A percentile compares a stretch with the other conserved stretches of the same genome.
Conservation (phyloP, 2,329 filamentous ascomycete species). For the Calonectria pseudoturangicola region DNA sequence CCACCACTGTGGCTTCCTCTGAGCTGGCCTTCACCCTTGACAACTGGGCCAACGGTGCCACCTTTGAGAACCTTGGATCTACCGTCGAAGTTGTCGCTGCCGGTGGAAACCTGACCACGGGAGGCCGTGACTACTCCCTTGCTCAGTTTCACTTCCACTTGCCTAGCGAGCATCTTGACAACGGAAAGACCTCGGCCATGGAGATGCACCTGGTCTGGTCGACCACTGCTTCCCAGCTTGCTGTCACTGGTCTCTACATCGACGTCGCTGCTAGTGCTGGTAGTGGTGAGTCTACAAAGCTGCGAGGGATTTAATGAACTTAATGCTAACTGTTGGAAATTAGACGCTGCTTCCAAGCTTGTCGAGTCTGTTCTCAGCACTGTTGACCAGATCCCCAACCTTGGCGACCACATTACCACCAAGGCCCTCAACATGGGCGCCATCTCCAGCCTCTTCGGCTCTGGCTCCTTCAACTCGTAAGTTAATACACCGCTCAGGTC, state of each 20-base stretch:
- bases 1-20: constrained; percentile 54
- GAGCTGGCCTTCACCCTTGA: constrained; percentile 61
- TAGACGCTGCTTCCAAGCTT: constrained; percentile 50
- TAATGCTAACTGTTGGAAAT: not conserved
- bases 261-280: constrained; percentile 45
- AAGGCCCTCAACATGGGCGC: constrained; percentile 57
- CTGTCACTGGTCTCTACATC: constrained; percentile 56
- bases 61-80: constrained; percentile 71
- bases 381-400: constrained; percentile 61
- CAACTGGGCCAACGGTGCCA: constrained; percentile 59
- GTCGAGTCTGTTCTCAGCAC: constrained; percentile 62
- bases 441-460: constrained; percentile 63
- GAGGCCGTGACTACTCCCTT: constrained; percentile 64
- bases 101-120: constrained; percentile 67
- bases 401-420: constrained; percentile 62
- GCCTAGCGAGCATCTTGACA: constrained; percentile 74
- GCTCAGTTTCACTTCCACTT: constrained; percentile 77
- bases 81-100: constrained; percentile 69
- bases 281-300: constrained; percentile 1
- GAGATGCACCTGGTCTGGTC: constrained; percentile 58
- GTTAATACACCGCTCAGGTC: constrained; percentile 32
- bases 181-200: constrained; percentile 58
- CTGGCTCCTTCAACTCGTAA: constrained; percentile 56
- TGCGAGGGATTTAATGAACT: no score
- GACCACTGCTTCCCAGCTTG: constrained; percentile 47